Base-by-base conservation (phyloP, 352 stramenopile species). In the Pythium brassicae region DNA sequence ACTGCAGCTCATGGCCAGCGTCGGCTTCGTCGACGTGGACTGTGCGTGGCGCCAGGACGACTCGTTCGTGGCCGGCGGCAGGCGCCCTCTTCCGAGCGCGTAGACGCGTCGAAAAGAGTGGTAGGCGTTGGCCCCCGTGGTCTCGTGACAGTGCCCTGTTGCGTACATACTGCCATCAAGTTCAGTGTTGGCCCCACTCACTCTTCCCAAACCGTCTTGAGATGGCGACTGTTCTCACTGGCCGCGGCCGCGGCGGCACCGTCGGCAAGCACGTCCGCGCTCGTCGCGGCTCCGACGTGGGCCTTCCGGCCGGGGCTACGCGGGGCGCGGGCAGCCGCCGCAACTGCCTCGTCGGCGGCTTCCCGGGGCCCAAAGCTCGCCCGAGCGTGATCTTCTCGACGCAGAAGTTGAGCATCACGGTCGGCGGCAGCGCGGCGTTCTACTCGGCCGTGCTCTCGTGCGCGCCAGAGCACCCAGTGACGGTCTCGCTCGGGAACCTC, bases 11-110 rank as follows among this genome's bases (percentile, higher is more conserved):
- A 69, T 93, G 37, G 57, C 69, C n/a, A 64, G 53, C 8, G 72
- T 76, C 2, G 83, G 83, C 0, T 93, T 90, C 56, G 64, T 79
- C 35, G 80, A 93, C 53, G 73, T 93, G 2, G 83, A 91, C 56
- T 87, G 80, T 29, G 72, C 80, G 37, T 93, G 83, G 83, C 67
- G 83, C 27, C 68, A 89, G 54, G 58, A 61, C n/a, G 83, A 89
- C 40, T 91, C 80, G 40, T 93, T 93, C 40, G 78, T 91, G 19
- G 72, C 78, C 7, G 80, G 83, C 22, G 83, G 67, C 3, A 70
- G 76, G 5, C 77, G 73, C 29, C 75, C 79, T 14, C 10, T 50
- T 37, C 6, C 2, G 32, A 14, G n/a, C n/a, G n/a, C n/a, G n/a
- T n/a, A n/a, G n/a, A n/a, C n/a, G n/a, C n/a, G n/a, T n/a, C n/a